Conservation (phyloP, 306 rosid genomes). For the Ceratonia siliqua region DNA sequence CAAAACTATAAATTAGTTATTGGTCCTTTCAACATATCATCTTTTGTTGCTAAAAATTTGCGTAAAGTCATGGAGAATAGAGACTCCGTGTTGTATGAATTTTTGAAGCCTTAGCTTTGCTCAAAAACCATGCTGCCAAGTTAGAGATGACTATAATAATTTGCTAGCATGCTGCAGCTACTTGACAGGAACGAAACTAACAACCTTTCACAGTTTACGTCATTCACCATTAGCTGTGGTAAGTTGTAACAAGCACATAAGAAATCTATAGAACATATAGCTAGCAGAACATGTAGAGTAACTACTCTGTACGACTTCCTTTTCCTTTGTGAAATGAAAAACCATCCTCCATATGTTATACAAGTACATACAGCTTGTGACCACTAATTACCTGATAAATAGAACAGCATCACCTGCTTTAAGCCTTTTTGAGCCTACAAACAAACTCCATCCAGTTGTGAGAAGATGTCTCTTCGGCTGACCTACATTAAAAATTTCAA, state of each 20-base stretch:
- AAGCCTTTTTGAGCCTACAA: constrained; percentile 88
- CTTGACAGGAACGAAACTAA: neutral
- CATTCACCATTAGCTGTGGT: neutral
- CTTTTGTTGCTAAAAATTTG: neutral
- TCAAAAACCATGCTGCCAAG: neutral
- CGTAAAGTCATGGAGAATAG: neutral
- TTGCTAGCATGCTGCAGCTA: neutral
- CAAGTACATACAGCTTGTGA: neutral
- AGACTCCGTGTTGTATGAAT: neutral
- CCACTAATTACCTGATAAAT: constrained; percentile 73
- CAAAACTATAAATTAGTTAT: neutral
- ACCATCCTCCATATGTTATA: neutral
- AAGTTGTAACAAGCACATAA: neutral
- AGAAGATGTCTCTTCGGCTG: constrained; percentile 95
- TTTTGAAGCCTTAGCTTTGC: neutral
- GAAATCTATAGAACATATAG: neutral
- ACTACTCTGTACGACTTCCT: neutral
- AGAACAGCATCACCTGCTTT: constrained; percentile 94
- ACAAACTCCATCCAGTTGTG: constrained; percentile 94
- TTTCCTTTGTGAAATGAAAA: neutral
- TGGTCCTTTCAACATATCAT: neutral
- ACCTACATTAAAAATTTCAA: too few relatives aligned
- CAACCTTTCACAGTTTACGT: neutral
- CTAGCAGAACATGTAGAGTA: neutral
- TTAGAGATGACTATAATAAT: neutral